These are phyloP conservation scores for Acacia pycnantha DNA, from an alignment of 331 rosid genomes.

Conservation along the genomic window DNA sequence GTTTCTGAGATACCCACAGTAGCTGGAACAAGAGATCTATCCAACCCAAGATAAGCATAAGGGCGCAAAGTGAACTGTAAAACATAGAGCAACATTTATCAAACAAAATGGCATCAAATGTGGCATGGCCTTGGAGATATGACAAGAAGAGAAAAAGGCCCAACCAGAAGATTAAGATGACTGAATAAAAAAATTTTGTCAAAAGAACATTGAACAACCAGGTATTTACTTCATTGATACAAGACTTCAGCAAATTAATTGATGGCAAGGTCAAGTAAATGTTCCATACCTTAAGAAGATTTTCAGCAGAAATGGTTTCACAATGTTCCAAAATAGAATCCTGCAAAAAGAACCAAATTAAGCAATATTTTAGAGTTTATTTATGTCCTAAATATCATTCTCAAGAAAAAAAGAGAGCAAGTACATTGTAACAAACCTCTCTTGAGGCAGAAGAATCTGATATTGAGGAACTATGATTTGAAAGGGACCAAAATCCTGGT, in stretches of 20 bases:
- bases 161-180: slow-evolving; percentile 14
- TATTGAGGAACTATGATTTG: slow-evolving; percentile 41
- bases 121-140: background rate
- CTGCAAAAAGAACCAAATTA: slow-evolving; percentile 46
- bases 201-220: background rate
- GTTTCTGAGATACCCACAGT: slow-evolving; percentile 43
- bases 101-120: slow-evolving; percentile 3
- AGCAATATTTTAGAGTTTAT: slow-evolving; percentile 11
- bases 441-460: slow-evolving; percentile 46
- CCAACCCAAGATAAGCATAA: slow-evolving; percentile 69
- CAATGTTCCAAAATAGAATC: slow-evolving; percentile 44
- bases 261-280: slow-evolving; percentile 24
- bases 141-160: background rate
- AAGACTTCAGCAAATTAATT: slow-evolving; percentile 22
- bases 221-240: no score
- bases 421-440: slow-evolving; percentile 69
- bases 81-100: slow-evolving; percentile 24
- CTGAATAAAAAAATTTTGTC: background rate
- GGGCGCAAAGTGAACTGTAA: slow-evolving; percentile 90
- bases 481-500: slow-evolving; percentile 73
- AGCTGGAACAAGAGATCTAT: slow-evolving; percentile 72
- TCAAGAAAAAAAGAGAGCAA: slow-evolving; percentile 29
- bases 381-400: slow-evolving; percentile 19
- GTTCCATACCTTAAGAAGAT: slow-evolving; percentile 84
- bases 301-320: slow-evolving; percentile 64